These are phyloP conservation scores for Lecanoromycetidae sp. DNA, from an alignment of 2,329 filamentous ascomycete species.

Conservation along the genomic window DNA sequence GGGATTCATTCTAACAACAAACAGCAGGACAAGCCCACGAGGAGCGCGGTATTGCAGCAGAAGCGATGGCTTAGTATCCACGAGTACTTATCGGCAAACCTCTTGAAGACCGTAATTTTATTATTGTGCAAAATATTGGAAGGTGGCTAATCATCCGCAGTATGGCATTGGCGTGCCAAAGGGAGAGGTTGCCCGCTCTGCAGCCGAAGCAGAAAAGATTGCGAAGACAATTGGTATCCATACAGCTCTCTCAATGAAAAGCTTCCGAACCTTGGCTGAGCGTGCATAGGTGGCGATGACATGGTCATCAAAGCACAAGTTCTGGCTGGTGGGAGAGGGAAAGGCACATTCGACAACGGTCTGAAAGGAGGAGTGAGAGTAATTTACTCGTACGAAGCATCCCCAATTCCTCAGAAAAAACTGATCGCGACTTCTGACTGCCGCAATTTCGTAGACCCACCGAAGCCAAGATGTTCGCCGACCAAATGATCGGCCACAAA, in stretches of 20 bases:
- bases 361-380: slow-evolving; percentile 97
- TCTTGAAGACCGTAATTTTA: slow-evolving; percentile 55
- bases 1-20: slow-evolving; percentile 12
- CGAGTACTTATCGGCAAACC: slow-evolving; percentile 91
- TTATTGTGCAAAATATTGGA: slow-evolving; percentile 8
- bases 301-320: slow-evolving; percentile 99
- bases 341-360: slow-evolving; percentile 95
- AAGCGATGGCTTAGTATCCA: slow-evolving; percentile 87
- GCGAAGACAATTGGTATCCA: slow-evolving; percentile 71
- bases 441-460: slow-evolving; percentile 47
- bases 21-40: slow-evolving; percentile 44
- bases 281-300: slow-evolving; percentile 58
- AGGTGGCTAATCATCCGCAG: slow-evolving; percentile 34
- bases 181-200: slow-evolving; percentile 70
- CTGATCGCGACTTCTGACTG: slow-evolving; percentile 10
- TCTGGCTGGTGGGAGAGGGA: slow-evolving; percentile 91
- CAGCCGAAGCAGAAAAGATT: slow-evolving; percentile 79
- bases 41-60: slow-evolving; percentile 56
- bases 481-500: slow-evolving; percentile 99
- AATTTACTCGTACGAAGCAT: slow-evolving; percentile 70
- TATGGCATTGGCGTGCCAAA: slow-evolving; percentile 91
- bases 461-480: slow-evolving; percentile 90
- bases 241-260: neutral
- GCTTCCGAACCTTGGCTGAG: neutral
- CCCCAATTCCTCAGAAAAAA: neutral